A percentile compares a stretch with the other conserved stretches of the same genome.
These are phyloP conservation scores for Macrocystidia cucumis DNA, from an alignment of 1,284 basidiomycete genomes.

Conservation along the genomic window DNA sequence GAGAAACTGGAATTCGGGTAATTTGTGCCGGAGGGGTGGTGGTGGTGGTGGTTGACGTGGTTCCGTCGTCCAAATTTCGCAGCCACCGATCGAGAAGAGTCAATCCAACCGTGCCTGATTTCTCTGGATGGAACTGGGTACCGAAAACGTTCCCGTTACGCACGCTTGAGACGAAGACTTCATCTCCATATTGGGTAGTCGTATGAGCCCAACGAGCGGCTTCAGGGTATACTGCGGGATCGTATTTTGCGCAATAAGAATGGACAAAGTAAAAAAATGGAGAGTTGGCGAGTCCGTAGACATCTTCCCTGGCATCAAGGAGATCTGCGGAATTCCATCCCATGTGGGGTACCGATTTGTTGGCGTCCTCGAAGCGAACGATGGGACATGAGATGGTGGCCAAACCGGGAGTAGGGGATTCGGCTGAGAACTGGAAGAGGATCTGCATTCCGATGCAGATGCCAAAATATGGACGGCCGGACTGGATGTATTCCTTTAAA, in stretches of 20 bases:
- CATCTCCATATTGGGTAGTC: slow-evolving; percentile 88
- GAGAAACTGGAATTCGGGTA: slow-evolving; percentile 20
- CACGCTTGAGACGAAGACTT: slow-evolving; percentile 87
- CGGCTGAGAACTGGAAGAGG: slow-evolving; percentile 83
- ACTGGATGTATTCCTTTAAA: slow-evolving; percentile 77
- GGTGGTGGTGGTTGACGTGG: slow-evolving; percentile 17
- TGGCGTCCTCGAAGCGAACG: slow-evolving; percentile 52
- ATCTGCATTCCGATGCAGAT: slow-evolving; percentile 99
- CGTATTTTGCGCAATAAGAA: slow-evolving; percentile 82
- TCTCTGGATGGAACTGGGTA: slow-evolving; percentile 98
- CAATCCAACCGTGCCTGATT: slow-evolving; percentile 90
- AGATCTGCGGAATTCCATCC: slow-evolving; percentile 86
- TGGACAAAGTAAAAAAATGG: slow-evolving; percentile 90
- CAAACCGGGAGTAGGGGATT: slow-evolving; percentile 63
- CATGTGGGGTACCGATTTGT: slow-evolving; percentile 96
- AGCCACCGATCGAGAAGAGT: slow-evolving; percentile 83
- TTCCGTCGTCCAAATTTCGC: slow-evolving; percentile 36
- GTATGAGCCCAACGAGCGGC: slow-evolving; percentile 76
- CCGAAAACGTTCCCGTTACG: slow-evolving; percentile 86
- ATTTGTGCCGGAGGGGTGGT: no score
- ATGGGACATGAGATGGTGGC: slow-evolving; percentile 69
- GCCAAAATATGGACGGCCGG: slow-evolving; percentile 92
- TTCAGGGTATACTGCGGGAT: slow-evolving; percentile 41
- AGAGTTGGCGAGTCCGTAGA: slow-evolving; percentile 36
- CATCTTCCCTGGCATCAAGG: slow-evolving; percentile 29